Conservation (phyloP, 495 filamentous ascomycete genomes). For the Staphylotrichum longicolle region DNA sequence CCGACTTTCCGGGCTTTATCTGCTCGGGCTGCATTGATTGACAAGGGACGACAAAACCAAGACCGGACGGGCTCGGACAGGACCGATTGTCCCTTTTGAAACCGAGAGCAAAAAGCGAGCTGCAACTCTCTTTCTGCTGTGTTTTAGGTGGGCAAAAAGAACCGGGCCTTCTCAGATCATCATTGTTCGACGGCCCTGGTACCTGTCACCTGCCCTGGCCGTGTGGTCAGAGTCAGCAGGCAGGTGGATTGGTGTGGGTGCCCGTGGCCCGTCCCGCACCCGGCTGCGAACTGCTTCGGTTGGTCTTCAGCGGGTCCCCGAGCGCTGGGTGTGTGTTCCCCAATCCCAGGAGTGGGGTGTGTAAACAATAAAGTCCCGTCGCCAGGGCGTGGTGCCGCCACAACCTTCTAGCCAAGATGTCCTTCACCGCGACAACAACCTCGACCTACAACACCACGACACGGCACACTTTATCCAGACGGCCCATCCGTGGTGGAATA, state of each 20-base stretch:
- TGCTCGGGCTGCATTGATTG: not conserved
- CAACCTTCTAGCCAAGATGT: constrained; percentile 30
- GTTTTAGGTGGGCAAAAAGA: not conserved
- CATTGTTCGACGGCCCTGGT: not conserved
- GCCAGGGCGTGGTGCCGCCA: constrained; percentile 21
- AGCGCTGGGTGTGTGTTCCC: constrained; percentile 2
- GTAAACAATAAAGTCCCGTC: constrained; percentile 33
- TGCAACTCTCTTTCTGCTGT: not conserved
- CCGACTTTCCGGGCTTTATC: not conserved
- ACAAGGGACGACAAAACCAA: not conserved
- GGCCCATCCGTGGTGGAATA: constrained; percentile 41
- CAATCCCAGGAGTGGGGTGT: constrained; percentile 21
- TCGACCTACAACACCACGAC: constrained; percentile 74
- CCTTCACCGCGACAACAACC: constrained; percentile 33
- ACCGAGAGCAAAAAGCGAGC: not conserved
- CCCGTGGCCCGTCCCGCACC: constrained; percentile 13
- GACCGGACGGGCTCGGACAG: no score
- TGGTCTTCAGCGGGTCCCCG: constrained; percentile 11
- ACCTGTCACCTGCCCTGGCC: no score
- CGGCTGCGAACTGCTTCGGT: not conserved
- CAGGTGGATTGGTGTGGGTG: constrained; percentile 10
- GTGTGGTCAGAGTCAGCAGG: not conserved
- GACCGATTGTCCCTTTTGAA: no score
- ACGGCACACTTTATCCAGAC: constrained; percentile 60
- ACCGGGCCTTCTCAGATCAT: not conserved